A percentile compares a stretch with the other conserved stretches of the same genome.
Conservation (phyloP, 805 yeast species). For the Metschnikowia henanensis region DNA sequence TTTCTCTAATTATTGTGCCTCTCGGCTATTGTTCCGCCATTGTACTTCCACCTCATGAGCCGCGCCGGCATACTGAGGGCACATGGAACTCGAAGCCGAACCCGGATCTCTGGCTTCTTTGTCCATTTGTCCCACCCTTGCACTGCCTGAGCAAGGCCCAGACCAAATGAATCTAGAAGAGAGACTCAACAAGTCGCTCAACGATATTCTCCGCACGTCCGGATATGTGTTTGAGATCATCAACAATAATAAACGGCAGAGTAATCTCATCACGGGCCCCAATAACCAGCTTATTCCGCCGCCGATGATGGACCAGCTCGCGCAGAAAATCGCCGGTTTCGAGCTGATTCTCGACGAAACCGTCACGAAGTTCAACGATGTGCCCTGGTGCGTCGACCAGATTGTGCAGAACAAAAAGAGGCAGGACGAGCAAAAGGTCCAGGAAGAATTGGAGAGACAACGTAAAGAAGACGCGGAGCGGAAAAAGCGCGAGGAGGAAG, state of each 20-base stretch:
- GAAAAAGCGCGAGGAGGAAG: slow-evolving; percentile 23
- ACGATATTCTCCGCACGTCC: slow-evolving; percentile 40
- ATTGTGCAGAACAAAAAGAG: slow-evolving; percentile 42
- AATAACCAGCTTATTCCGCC: slow-evolving; percentile 42
- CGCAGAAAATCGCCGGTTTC: slow-evolving; percentile 34
- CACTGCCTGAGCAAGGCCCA: not conserved
- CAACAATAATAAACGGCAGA: slow-evolving; percentile 40
- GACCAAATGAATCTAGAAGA: slow-evolving; percentile 37
- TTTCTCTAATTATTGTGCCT: too few relatives aligned
- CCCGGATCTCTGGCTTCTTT: too few relatives aligned
- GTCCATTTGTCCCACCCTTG: too few relatives aligned
- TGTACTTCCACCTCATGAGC: not conserved
- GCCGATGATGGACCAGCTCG: slow-evolving; percentile 34
- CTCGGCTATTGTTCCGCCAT: not conserved
- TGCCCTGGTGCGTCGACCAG: slow-evolving; percentile 44
- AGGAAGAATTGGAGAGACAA: slow-evolving; percentile 36
- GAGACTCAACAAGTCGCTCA: slow-evolving; percentile 39
- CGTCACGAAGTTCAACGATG: slow-evolving; percentile 40
- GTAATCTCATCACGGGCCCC: slow-evolving; percentile 42
- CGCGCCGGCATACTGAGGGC: slow-evolving; percentile 7
- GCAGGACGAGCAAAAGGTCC: slow-evolving; percentile 40
- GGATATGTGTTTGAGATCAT: slow-evolving; percentile 46
- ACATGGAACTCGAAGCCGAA: slow-evolving; percentile 10
- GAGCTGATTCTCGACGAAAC: slow-evolving; percentile 46
- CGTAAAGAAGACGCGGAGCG: slow-evolving; percentile 30